Conservation (phyloP, 75 land plant species). For the Cryptomeria japonica region DNA sequence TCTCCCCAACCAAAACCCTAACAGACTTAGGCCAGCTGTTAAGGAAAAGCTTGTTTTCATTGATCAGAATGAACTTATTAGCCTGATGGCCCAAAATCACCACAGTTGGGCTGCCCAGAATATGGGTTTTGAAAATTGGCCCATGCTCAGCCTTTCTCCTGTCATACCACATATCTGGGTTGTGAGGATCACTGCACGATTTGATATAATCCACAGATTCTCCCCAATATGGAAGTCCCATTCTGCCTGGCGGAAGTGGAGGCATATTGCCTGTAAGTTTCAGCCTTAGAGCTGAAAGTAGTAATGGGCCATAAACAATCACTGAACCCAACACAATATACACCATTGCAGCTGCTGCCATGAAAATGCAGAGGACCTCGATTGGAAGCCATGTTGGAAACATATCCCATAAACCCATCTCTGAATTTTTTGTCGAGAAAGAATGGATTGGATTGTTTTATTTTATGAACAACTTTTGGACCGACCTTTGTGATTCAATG, state of each 20-base stretch:
- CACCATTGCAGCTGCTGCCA: not conserved
- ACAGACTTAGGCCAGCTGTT: slow-evolving; percentile 3
- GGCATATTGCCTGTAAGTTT: not conserved
- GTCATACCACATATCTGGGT: slow-evolving; percentile 7
- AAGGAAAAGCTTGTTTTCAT: not conserved
- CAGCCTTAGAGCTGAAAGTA: not conserved
- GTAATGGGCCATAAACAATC: not conserved
- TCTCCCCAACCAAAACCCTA: not conserved
- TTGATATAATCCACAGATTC: not conserved
- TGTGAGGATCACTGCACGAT: not conserved
- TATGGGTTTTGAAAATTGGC: not conserved
- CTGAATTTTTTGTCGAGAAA: no score
- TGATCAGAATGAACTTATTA: not conserved
- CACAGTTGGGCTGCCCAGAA: slow-evolving; percentile 1
- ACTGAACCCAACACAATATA: not conserved
- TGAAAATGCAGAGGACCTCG: no score
- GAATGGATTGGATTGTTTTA: no score
- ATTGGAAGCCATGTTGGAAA: no score
- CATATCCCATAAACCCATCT: no score
- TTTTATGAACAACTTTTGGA: no score
- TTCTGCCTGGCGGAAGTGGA: slow-evolving; percentile 4
- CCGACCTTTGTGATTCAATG: no score
- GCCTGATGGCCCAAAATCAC: not conserved
- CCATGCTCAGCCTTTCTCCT: not conserved
- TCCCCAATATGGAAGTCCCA: slow-evolving; percentile 10